Base-by-base conservation (phyloP, 2,329 filamentous ascomycete species). In the Parafenestella ontariensis region DNA sequence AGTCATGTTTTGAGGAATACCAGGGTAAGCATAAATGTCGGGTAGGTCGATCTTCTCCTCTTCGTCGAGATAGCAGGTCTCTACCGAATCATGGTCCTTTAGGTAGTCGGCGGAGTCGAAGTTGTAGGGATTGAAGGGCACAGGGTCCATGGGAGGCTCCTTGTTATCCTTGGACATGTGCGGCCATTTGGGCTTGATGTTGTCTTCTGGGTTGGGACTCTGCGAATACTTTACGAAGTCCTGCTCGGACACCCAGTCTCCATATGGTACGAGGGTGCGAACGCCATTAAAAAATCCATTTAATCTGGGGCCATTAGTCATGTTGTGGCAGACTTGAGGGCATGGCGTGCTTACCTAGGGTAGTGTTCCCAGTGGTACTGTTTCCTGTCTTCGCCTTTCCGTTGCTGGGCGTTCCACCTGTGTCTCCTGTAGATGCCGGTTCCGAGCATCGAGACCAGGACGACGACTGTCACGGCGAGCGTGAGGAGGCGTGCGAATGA, bases 21-120 rank as follows among this genome's bases (percentile, higher is more conserved):
- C 81, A 1, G 82, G 78, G 63, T 90, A 91, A 1, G 86, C 88
- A 68, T 85, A 89, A 23, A 90, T 75, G 58, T 88, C 83, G 0
- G 89, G 89, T 0, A 82, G 81, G 0, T 76, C 65, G 3, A 87
- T 72, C 26, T 78, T 85, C 39, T 85, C 81, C 13, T 83, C 81
- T 18, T 79, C 77, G 64, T 91, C 87, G 28, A 91, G 77, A 62
- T 83, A 90, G 75, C 89, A 91, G 7, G 80, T 78, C 57, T 84
- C 78, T 13, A 88, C 83, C 17, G 79, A 76, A 48, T 83, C 77
- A 61, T 85, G 79, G 36, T 80, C 76, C 55, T 77, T 75, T 40
- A 78, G 77, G 66, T 81, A 82, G 46, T 76, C 72, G 52, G 66
- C 63, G 5, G 77, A 77, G 17, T 68, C 61, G 61, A 73, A 81